These are phyloP conservation scores for Aspergillus intermedius DNA, from an alignment of 2,329 filamentous ascomycete species.

Conservation along the genomic window DNA sequence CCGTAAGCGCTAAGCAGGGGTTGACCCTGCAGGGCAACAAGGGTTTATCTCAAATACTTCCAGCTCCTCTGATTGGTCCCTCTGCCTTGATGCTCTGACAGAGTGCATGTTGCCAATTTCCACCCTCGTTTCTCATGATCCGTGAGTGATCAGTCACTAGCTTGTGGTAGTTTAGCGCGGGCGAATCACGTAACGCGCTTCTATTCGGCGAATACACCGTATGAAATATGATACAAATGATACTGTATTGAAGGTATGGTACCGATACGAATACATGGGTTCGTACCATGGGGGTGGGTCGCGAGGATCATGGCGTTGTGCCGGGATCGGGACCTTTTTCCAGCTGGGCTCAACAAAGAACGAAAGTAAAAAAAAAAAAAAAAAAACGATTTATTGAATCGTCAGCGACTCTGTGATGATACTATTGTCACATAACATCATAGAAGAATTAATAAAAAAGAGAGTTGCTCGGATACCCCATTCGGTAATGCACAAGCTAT, in stretches of 20 bases:
- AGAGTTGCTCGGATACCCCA: no score
- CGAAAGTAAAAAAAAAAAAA: background rate
- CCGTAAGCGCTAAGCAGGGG: constrained; percentile 20
- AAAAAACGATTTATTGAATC: background rate
- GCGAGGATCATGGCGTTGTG: constrained; percentile 10
- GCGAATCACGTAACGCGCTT: background rate
- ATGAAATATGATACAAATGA: background rate
- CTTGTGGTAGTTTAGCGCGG: no score
- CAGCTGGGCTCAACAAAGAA: background rate
- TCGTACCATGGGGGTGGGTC: constrained; percentile 20
- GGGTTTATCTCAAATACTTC: constrained; percentile 32
- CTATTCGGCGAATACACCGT: background rate
- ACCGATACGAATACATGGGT: background rate
- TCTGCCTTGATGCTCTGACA: constrained; percentile 5
- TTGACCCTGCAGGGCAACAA: constrained; percentile 21
- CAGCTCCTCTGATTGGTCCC: constrained; percentile 21
- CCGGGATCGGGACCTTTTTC: background rate
- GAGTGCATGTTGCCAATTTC: constrained; percentile 14
- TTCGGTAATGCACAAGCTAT: no score
- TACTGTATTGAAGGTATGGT: background rate
- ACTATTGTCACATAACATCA: background rate
- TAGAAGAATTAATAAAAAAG: no score
- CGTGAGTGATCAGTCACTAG: background rate
- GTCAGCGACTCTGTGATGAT: background rate
- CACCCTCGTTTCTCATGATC: background rate